Percentiles rank a stretch among this genome's conserved stretches.
Conservation (phyloP, 495 filamentous ascomycete genomes). For the Aspergillus nanangensis region DNA sequence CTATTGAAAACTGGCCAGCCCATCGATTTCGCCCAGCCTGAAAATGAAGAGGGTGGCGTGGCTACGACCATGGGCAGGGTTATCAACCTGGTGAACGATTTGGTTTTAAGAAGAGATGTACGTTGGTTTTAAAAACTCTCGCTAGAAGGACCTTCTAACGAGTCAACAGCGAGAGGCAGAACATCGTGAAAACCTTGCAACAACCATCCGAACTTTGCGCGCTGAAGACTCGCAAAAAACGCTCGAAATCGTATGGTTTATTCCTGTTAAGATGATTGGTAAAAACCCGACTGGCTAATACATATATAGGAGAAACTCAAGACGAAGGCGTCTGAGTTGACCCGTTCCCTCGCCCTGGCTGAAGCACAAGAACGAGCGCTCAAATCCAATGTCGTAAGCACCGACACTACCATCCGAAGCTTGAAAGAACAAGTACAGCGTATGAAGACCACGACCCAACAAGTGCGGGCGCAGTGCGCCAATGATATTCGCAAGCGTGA, state of each 20-base stretch:
- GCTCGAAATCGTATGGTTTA: conserved; percentile 44
- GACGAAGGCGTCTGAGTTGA: conserved; percentile 65
- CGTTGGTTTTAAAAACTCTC: conserved; percentile 18
- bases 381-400: conserved; percentile 60
- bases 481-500: conserved; percentile 93
- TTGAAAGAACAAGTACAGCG: conserved; percentile 78
- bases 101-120: conserved; percentile 81
- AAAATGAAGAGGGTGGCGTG: conserved; percentile 56
- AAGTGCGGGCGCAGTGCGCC: conserved; percentile 81
- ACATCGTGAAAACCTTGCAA: conserved; percentile 73
- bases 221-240: conserved; percentile 65
- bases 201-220: conserved; percentile 71
- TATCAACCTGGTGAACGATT: conserved; percentile 89
- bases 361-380: conserved; percentile 69
- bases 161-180: conserved; percentile 75
- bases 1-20: conserved; percentile 76
- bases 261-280: background rate
- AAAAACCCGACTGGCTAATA: conserved; percentile 6
- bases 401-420: conserved; percentile 63
- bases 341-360: conserved; percentile 68
- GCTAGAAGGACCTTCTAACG: background rate
- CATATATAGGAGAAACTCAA: conserved; percentile 60
- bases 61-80: conserved; percentile 75
- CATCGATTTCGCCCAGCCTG: conserved; percentile 81
- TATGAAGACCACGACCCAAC: conserved; percentile 69